Evolutionary conservation across 495 filamentous ascomycete species (phyloP), one percentile per base, ranked within the genome.

Genomic region (Aspergillus bertholletiae): DNA sequence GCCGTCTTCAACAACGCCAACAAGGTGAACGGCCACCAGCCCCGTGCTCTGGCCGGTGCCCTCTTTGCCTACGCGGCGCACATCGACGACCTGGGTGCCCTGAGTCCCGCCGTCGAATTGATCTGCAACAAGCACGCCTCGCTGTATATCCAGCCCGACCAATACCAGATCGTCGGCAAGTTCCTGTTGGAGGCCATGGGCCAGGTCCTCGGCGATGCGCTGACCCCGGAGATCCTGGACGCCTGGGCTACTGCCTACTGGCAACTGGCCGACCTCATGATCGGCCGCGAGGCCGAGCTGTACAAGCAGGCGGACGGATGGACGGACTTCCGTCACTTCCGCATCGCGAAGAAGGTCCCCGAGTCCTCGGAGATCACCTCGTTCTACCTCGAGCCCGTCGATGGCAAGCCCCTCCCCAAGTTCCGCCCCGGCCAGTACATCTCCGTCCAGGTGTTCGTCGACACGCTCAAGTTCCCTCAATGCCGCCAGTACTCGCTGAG

Each of bases 51-150:
- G 7, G 86, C 88, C 35, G 73, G 68, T 48, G 77, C 86, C 12
- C 78, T 92, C 30, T 83, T 84, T 60, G 84, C 84, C 28, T 90
- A 90, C 56, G 88, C 88, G 51, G 74, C 76, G 20, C 76, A 89
- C 65, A 86, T 90, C 64, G 87, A 89, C 67, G 77, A 89, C 69
- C 79, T 89, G 6, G 74, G 72, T 49, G 81, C 77, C 23, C 76
- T 92, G 5, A 55, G 66, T 30, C 74, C 79, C 6, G 82, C 84
- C 32, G 79, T 92, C n/a, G 83, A 86, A 67, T 77, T 84, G 58
- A 89, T 92, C 63, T 84, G 84, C 63, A 78, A 88, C 67, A 90
- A 89, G 69, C 88, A 92, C 58, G 87, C 82, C 40, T 87, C 83
- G 0, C 80, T 90, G 27, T 83, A 83, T 68, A 83, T 92, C 59